Conservation (phyloP, 1,284 basidiomycete genomes). For the Sphaerobolus stellatus region DNA sequence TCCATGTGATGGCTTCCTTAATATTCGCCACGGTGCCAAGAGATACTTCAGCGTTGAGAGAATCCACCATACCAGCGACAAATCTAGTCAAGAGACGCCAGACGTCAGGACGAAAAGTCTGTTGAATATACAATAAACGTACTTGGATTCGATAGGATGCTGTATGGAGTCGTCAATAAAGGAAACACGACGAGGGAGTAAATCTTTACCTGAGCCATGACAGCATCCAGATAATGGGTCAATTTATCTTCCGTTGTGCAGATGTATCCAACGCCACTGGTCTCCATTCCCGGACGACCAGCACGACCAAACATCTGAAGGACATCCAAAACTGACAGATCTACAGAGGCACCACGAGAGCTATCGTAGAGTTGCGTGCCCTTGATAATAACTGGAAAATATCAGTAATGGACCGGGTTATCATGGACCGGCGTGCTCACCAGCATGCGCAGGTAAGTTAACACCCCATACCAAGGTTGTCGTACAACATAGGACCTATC, state of each 20-base stretch:
- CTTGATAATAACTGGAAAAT: slow-evolving; percentile 85
- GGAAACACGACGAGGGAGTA: not conserved
- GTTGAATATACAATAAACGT: slow-evolving; percentile 24
- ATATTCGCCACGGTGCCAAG: slow-evolving; percentile 92
- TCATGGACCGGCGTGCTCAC: slow-evolving; percentile 37
- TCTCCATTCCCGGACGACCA: slow-evolving; percentile 94
- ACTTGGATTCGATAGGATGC: slow-evolving; percentile 98
- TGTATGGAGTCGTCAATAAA: slow-evolving; percentile 28
- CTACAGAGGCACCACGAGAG: slow-evolving; percentile 84
- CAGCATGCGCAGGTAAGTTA: slow-evolving; percentile 97
- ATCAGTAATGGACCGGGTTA: slow-evolving; percentile 3
- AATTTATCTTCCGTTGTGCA: slow-evolving; percentile 94
- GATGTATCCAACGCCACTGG: slow-evolving; percentile 95
- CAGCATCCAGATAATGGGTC: slow-evolving; percentile 86
- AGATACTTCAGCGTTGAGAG: slow-evolving; percentile 94
- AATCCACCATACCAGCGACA: slow-evolving; percentile 82
- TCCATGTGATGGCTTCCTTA: slow-evolving; percentile 89
- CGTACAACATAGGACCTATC: slow-evolving; percentile 95
- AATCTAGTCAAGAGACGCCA: slow-evolving; percentile 54
- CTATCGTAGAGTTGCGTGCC: slow-evolving; percentile 97
- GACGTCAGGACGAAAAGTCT: not conserved
- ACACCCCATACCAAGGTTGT: slow-evolving; percentile 99
- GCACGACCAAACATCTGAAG: slow-evolving; percentile 97
- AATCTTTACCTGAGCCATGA: slow-evolving; percentile 75
- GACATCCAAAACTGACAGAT: slow-evolving; percentile 94